These are phyloP conservation scores for Neurospora sp. DNA, from an alignment of 495 filamentous ascomycete genomes.

Conservation along the genomic window DNA sequence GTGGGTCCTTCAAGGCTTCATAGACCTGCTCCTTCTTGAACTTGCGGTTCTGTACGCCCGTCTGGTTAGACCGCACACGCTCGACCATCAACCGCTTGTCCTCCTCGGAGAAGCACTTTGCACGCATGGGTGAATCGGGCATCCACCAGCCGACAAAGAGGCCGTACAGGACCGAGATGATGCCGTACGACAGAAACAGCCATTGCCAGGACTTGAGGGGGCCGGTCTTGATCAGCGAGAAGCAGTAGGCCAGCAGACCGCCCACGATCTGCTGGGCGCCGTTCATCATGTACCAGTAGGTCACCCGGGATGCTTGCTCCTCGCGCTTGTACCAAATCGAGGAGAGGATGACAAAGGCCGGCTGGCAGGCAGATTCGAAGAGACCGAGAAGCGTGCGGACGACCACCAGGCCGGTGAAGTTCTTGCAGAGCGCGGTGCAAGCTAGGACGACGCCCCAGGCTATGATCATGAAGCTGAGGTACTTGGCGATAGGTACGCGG, in stretches of 20 bases:
- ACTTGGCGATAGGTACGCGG: conserved; percentile 43
- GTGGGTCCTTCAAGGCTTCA: conserved; percentile 40
- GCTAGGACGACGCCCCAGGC: conserved; percentile 50
- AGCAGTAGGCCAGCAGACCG: conserved; percentile 46
- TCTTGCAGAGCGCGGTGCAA: conserved; percentile 47
- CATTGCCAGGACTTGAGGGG: conserved; percentile 44
- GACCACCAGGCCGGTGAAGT: conserved; percentile 45
- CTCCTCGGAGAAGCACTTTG: conserved; percentile 45
- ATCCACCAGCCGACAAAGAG: conserved; percentile 49
- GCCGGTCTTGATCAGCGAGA: conserved; percentile 37
- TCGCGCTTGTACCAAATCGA: conserved; percentile 66
- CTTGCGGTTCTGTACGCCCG: conserved; percentile 55
- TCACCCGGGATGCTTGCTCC: conserved; percentile 54
- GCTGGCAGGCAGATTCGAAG: conserved; percentile 59
- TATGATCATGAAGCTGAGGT: conserved; percentile 51
- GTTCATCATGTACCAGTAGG: conserved; percentile 68
- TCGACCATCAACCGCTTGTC: conserved; percentile 51
- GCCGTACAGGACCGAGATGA: conserved; percentile 47
- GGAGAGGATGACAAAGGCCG: conserved; percentile 50
- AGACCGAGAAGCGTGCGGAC: conserved; percentile 56
- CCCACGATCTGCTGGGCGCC: conserved; percentile 48
- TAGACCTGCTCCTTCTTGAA: conserved; percentile 35
- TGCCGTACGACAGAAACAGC: conserved; percentile 42
- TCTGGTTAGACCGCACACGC: conserved; percentile 50
- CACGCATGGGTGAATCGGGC: conserved; percentile 53